Conservation (phyloP, 768 basidiomycete genomes). For the Hysterangium stoloniferum region DNA sequence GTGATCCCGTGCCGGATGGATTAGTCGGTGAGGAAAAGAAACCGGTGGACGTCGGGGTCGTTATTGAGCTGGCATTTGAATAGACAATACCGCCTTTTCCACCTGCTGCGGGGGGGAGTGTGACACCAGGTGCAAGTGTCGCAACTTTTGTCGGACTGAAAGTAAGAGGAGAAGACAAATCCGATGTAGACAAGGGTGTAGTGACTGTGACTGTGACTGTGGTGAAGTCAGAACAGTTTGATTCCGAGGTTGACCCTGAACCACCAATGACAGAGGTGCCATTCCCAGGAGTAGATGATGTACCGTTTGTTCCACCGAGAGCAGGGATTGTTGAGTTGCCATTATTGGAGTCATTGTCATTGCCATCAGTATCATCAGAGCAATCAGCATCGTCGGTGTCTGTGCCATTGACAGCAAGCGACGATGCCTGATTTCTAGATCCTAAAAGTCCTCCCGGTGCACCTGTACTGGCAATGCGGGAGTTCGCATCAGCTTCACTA, state of each 20-base stretch:
- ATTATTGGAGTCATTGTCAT: conserved; percentile 13
- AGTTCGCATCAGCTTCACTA: conserved; percentile 25
- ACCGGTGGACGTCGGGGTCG: background rate
- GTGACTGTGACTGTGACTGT: conserved; percentile 23
- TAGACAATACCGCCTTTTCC: no score
- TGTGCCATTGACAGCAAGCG: background rate
- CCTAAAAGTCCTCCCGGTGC: conserved; percentile 22
- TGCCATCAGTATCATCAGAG: conserved; percentile 10
- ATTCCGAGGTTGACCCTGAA: background rate
- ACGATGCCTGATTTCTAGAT: background rate
- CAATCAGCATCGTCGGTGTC: conserved; percentile 10
- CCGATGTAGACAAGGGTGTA: background rate
- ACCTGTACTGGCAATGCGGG: conserved; percentile 34
- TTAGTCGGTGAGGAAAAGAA: background rate
- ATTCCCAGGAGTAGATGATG: conserved; percentile 16
- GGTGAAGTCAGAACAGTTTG: no score
- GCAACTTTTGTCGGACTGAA: background rate
- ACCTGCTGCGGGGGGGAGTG: conserved; percentile 1
- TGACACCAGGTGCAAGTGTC: conserved; percentile 3
- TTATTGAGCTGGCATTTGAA: background rate
- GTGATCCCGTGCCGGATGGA: background rate
- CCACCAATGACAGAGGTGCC: conserved; percentile 25
- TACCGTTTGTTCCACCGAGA: conserved; percentile 1
- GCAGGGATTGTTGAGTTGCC: background rate
- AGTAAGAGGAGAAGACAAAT: background rate